Base-by-base conservation (phyloP, 2,329 filamentous ascomycete species). In the Diaporthe vexans region DNA sequence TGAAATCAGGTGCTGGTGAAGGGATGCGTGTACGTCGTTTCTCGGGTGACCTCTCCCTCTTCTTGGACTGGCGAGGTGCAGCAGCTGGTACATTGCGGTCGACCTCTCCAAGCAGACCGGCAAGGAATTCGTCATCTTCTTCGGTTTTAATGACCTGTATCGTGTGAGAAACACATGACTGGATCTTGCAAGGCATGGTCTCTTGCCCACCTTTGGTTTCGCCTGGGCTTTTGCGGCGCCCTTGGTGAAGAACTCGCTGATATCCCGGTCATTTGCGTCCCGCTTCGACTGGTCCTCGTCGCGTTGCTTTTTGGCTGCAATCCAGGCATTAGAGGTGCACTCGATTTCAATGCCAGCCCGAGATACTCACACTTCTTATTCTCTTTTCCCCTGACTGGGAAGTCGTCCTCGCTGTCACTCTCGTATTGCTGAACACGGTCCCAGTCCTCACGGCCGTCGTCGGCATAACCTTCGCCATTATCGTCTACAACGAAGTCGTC, bases 401-500 rank as follows among this genome's bases (percentile, higher is more conserved):
- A 81, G 48, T 94, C 91, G 48, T 92, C 92, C 56, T 97, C 94
- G 76, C 92, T 95, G 75, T 97, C 95, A 48, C 92, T 94, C 76
- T 93, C 89, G 82, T 93, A 86, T 75, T 88, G 88, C 77, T 88
- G 86, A 77, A 93, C 89, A 79, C 93, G 91, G 83, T 96, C 92
- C 95, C 96, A 96, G 79, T 98, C 97, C 84, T 98, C 95, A 72
- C 97, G 93, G 75, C 97, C 97, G 81, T 98, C 97, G 82, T 98
- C 96, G 77, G 95, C 96, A 81, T 99, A 99, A 51, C 97, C 96
- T 82, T 96, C 95, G 80, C 96, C 96, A 86, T 98, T 97, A 85
- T 99, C 97, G 86, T 98, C 97, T 75, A 99, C 95, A 70, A 99
- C 96, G 80, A 99, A 99, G 85, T 99, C 97, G 79, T 99, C 97